phyloP scores from a whole-genome alignment of 306 rosid genomes.

The Psophocarpus tetragonolobus region DNA sequence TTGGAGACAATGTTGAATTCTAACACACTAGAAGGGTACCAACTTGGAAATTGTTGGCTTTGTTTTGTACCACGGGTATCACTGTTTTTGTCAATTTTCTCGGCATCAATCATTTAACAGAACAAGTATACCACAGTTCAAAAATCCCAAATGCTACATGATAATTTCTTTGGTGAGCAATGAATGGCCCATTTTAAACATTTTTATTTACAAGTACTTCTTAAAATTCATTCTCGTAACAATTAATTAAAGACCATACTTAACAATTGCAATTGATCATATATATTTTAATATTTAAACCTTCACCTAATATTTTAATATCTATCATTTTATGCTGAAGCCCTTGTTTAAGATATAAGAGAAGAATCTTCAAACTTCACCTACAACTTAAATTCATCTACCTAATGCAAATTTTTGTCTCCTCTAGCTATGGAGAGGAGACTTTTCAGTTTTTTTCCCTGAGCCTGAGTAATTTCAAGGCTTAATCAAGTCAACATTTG shows the following conservation, averaged over 20 bases:
- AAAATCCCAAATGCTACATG: not conserved
- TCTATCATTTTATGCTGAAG: not conserved
- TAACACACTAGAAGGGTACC: conserved; percentile 18
- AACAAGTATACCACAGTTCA: not conserved
- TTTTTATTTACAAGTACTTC: conserved; percentile 12
- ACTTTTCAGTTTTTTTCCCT: conserved; percentile 15
- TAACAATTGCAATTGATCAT: not conserved
- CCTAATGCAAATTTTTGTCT: not conserved
- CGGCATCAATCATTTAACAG: not conserved
- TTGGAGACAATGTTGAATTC: not conserved
- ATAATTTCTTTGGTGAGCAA: not conserved
- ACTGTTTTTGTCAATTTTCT: conserved; percentile 16
- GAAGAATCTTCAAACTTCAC: conserved; percentile 29
- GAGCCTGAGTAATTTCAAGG: not conserved
- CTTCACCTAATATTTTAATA: not conserved
- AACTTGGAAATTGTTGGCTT: conserved; percentile 23
- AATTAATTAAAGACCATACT: not conserved
- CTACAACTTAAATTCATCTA: conserved; percentile 6
- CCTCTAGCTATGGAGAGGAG: conserved; percentile 15
- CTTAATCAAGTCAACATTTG: conserved; percentile 36
- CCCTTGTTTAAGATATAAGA: conserved; percentile 11
- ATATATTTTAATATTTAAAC: not conserved
- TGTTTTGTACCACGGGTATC: not conserved
- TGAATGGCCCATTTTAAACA: not conserved
- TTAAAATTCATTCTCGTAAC: not conserved